phyloP scores from a whole-genome alignment of 352 stramenopile species.

The Phytophthora sp. region DNA sequence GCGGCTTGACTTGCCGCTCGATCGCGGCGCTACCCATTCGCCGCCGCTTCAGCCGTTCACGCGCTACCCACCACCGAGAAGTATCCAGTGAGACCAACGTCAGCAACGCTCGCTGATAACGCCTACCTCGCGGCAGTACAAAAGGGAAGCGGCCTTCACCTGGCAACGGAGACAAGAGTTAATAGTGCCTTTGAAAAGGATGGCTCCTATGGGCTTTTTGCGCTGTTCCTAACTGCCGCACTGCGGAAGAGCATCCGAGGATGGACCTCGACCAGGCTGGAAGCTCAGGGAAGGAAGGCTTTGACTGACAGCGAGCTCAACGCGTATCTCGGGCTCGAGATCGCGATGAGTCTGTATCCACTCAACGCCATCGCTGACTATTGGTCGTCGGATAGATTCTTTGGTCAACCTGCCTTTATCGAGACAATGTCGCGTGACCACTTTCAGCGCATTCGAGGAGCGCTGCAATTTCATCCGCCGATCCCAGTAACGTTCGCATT shows the following conservation, averaged over 20 bases:
- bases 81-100: background rate
- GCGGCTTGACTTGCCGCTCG: too few relatives aligned
- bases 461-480: constrained; percentile 10
- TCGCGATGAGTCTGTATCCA: constrained; percentile 14
- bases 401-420: constrained; percentile 7
- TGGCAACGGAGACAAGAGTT: background rate
- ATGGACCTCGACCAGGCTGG: constrained; percentile 2
- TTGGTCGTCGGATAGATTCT: constrained; percentile 12
- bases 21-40: background rate
- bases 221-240: constrained; percentile 4
- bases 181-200: background rate
- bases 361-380: constrained; percentile 13
- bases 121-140: background rate
- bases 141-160: background rate
- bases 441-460: constrained; percentile 16
- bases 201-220: background rate
- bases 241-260: constrained; percentile 1
- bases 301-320: constrained; percentile 16
- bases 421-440: constrained; percentile 16
- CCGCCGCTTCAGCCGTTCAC: background rate
- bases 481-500: background rate
- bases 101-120: background rate
- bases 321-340: constrained; percentile 11
- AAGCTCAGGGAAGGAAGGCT: background rate
- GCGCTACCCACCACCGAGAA: background rate